Evolutionary conservation across 1,284 basidiomycete species (phyloP), one percentile per base, ranked within the genome.

Genomic region (Ganoderma lucidum): DNA sequence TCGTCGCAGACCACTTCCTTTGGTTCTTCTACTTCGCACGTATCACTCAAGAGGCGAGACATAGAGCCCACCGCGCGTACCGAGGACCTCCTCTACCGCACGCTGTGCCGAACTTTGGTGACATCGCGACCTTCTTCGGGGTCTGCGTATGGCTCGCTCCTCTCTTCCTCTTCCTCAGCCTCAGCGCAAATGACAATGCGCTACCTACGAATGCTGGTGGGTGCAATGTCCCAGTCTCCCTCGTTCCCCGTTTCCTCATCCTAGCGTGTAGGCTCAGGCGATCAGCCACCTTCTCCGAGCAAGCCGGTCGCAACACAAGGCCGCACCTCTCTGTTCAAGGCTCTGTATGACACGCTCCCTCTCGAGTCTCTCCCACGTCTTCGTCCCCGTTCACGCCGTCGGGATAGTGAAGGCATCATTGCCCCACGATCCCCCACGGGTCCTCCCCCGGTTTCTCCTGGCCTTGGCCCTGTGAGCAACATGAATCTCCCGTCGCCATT

Each of bases 161-260:
- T 8, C 81, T 98, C 39, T 98, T 96, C 81, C 82, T 98, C 32
- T 98, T 98, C 85, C 83, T 98, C 73, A 97, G 95, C 78, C 83
- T 98, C 67, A 97, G 95, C 74, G 96, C 96, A 12, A 98, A 97
- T 74, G 97, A 98, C 78, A 95, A 98, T 76, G 94, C 96, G 2
- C 86, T 98, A 15, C 97, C 96, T 0, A 84, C 84, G 37, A 77
- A 80, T 62, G 74, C 77, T 35, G 76, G 80, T 80, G 65, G 66
- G 76, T 69, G 14, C 14, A 14, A 4, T 6, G 35, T 6, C 53
- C 2, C 61, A 39, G n/a, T 42, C 5, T 6, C 56, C 39, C 37
- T 45, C n/a, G 51, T 35, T 35, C 51, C 3, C 10, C 2, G 55
- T 41, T 45, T 55, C 39, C 64, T 71, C 10, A 70, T 51, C 32